A percentile compares a stretch with the other conserved stretches of the same genome.
These are phyloP conservation scores for Leccinum subtestaceum DNA, from an alignment of 768 basidiomycete species.

Conservation along the genomic window DNA sequence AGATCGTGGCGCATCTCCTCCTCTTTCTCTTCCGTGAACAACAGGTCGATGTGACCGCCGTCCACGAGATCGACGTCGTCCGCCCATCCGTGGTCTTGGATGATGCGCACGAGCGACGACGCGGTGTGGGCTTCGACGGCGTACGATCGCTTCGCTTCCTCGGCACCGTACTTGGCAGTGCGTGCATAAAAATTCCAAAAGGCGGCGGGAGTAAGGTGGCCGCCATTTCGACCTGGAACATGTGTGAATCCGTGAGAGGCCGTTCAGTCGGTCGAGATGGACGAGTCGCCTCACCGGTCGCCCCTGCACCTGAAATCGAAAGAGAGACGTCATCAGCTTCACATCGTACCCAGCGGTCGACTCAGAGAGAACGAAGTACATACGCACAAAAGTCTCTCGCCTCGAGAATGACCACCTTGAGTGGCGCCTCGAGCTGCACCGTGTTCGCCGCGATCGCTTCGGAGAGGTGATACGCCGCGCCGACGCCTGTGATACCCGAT, in stretches of 20 bases:
- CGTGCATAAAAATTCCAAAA: conserved; percentile 46
- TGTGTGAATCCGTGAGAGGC: background rate
- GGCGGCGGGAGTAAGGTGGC: conserved; percentile 58
- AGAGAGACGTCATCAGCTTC: background rate
- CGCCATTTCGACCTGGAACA: conserved; percentile 70
- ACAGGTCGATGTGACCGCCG: conserved; percentile 50
- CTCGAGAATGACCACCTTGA: conserved; percentile 68
- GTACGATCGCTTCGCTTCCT: conserved; percentile 54
- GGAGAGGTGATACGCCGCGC: conserved; percentile 70
- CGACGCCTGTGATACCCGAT: conserved; percentile 75
- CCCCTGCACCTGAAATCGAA: conserved; percentile 55
- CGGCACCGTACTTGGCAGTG: conserved; percentile 40
- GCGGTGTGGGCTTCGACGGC: conserved; percentile 59
- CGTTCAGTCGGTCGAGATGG: background rate
- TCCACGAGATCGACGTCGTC: conserved; percentile 60
- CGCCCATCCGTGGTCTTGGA: conserved; percentile 42
- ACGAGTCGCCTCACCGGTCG: conserved; percentile 52
- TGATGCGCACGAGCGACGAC: conserved; percentile 44
- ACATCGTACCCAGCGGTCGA: background rate
- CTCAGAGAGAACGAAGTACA: background rate
- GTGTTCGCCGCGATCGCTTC: conserved; percentile 20
- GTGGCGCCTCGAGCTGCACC: conserved; percentile 16
- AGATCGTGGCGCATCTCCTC: conserved; percentile 41
- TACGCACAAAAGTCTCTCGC: conserved; percentile 82
- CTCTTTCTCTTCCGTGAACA: conserved; percentile 48